phyloP scores from a whole-genome alignment of 192 early-diverging fungal genomes.

The Linnemannia exigua region DNA sequence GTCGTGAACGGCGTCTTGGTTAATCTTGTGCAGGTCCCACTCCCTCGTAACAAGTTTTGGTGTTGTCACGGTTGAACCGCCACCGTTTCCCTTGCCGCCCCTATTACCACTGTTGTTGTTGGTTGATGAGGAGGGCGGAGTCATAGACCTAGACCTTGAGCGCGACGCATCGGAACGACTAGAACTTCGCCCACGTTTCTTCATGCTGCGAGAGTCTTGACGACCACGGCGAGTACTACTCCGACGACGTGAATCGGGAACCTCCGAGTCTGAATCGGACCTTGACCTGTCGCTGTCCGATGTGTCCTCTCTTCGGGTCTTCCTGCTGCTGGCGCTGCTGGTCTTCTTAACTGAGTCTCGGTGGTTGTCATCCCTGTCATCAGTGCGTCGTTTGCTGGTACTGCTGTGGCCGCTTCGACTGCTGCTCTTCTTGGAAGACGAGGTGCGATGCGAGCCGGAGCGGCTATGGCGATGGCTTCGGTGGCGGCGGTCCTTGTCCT shows the following conservation, averaged over 20 bases:
- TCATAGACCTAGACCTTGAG: background rate
- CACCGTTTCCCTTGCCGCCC: too few species aligned
- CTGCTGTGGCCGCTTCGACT: too few species aligned
- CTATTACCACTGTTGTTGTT: too few species aligned
- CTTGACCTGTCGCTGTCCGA: background rate
- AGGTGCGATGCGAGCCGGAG: too few species aligned
- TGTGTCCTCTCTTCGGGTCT: background rate
- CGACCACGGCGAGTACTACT: background rate
- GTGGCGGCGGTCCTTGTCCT: background rate
- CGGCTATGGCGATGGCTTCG: background rate
- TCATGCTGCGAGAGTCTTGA: background rate
- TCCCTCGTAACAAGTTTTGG: constrained; percentile 14
- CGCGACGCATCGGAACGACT: background rate
- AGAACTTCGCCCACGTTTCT: background rate
- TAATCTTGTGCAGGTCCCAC: constrained; percentile 49
- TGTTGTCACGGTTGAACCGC: background rate
- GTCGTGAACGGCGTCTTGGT: constrained; percentile 21
- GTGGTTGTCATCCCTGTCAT: background rate
- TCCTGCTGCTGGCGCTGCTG: background rate
- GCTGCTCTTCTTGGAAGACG: constrained; percentile 4
- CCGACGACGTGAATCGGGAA: background rate
- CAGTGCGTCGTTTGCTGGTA: background rate
- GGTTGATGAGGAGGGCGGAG: background rate
- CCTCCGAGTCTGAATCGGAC: background rate
- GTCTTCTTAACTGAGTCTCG: background rate